Conservation (phyloP, 2,329 filamentous ascomycete genomes). For the Didymella exigua region DNA sequence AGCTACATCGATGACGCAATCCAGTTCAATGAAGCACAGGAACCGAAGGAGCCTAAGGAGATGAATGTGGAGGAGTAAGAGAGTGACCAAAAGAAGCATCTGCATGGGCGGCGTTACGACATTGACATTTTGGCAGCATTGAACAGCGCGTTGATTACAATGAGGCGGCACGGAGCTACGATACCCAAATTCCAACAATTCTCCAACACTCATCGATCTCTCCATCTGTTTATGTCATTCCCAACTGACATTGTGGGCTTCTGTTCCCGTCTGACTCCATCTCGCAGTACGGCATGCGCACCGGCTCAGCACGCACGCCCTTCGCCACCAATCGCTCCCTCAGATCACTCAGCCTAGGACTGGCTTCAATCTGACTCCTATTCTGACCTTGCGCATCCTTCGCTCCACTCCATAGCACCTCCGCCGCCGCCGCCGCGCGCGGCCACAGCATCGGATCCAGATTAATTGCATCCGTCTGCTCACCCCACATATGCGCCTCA, state of each 20-base stretch:
- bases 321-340: slow-evolving; percentile 74
- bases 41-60: slow-evolving; percentile 78
- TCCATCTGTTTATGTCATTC: not conserved
- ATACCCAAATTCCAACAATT: slow-evolving; percentile 11
- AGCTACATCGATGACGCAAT: slow-evolving; percentile 95
- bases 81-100: not conserved
- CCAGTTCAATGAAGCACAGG: slow-evolving; percentile 91
- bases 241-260: slow-evolving; percentile 32
- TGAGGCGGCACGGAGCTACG: slow-evolving; percentile 3
- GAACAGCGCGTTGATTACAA: slow-evolving; percentile 5
- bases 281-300: slow-evolving; percentile 76
- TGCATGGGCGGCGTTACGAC: slow-evolving; percentile 18
- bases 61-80: slow-evolving; percentile 16
- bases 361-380: slow-evolving; percentile 72
- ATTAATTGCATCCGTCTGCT: slow-evolving; percentile 76
- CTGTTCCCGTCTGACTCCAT: slow-evolving; percentile 56
- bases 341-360: slow-evolving; percentile 73
- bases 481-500: slow-evolving; percentile 81
- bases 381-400: slow-evolving; percentile 70
- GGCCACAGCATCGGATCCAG: slow-evolving; percentile 81
- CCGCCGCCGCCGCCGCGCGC: slow-evolving; percentile 72
- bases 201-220: not conserved
- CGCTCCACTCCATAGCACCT: slow-evolving; percentile 79
- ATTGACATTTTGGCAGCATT: slow-evolving; percentile 8
- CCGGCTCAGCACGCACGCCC: slow-evolving; percentile 67